These are phyloP conservation scores for Diplosphaera chodatii DNA, from an alignment of 139 green algal genomes.

Conservation along the genomic window DNA sequence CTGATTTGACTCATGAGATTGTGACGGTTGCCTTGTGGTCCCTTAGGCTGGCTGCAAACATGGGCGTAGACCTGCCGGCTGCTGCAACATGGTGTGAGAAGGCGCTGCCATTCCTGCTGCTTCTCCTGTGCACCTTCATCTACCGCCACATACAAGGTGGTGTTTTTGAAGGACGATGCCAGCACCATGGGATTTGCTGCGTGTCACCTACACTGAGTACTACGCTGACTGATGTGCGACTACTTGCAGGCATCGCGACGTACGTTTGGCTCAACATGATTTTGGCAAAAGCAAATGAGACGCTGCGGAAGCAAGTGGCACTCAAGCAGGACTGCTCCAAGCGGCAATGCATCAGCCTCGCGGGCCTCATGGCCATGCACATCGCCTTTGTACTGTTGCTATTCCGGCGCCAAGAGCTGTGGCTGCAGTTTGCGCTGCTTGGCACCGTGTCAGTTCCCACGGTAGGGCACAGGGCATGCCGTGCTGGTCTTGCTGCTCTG, in stretches of 20 bases:
- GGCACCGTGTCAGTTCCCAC: background rate
- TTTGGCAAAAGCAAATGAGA: conserved; percentile 17
- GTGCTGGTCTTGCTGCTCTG: background rate
- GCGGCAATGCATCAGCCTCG: conserved; percentile 13
- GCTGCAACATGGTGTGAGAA: background rate
- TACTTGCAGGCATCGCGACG: conserved; percentile 11
- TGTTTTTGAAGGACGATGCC: no score
- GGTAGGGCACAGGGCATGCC: no score
- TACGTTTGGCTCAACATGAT: conserved; percentile 22
- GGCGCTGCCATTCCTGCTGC: background rate
- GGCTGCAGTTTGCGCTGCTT: conserved; percentile 14
- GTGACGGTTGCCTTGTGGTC: no score
- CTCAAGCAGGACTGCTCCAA: conserved; percentile 13
- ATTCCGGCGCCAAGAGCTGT: conserved; percentile 5
- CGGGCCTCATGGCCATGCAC: background rate
- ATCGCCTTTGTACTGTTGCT: conserved; percentile 10
- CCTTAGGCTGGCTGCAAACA: background rate
- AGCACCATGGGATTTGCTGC: no score
- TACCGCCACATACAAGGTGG: background rate
- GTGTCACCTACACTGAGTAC: no score
- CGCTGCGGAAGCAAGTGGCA: conserved; percentile 23
- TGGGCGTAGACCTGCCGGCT: background rate
- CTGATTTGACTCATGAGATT: no score
- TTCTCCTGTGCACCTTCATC: background rate
- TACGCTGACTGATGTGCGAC: no score